Conservation (phyloP, 305 asterid species). For the Plantago lanceolata region DNA sequence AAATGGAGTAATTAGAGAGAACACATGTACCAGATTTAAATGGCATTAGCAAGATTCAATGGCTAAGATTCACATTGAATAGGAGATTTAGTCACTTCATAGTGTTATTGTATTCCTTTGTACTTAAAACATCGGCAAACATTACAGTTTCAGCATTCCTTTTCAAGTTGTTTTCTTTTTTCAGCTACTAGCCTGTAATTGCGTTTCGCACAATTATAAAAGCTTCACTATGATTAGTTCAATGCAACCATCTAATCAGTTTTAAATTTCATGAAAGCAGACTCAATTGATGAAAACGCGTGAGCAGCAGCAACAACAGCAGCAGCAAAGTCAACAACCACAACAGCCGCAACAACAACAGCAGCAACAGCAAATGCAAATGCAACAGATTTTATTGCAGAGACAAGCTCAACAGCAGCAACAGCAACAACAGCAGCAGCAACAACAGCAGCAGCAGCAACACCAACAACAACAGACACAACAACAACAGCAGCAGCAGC, state of each 20-base stretch:
- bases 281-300: conserved; percentile 90
- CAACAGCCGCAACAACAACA: conserved; percentile 38
- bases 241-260: conserved; percentile 10
- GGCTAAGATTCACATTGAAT: too few species aligned
- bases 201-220: too few species aligned
- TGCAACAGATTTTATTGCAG: conserved; percentile 66
- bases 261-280: conserved; percentile 36
- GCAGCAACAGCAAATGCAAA: conserved; percentile 61
- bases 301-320: conserved; percentile 81
- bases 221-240: neutral
- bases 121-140: neutral
- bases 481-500: conserved; percentile 52
- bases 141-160: neutral
- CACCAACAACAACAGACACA: conserved; percentile 46
- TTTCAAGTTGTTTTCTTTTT: too few species aligned
- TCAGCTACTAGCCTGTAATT: too few species aligned
- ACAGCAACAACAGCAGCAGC: conserved; percentile 50
- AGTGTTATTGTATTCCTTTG: neutral
- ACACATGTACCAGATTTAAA: too few species aligned
- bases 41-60: too few species aligned
- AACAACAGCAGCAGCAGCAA: conserved; percentile 45
- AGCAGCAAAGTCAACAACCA: conserved; percentile 42
- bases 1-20: too few species aligned
- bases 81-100: too few species aligned
- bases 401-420: conserved; percentile 76